These are phyloP conservation scores for Alternaria sp. DNA, from an alignment of 2,329 filamentous ascomycete genomes.

Conservation along the genomic window DNA sequence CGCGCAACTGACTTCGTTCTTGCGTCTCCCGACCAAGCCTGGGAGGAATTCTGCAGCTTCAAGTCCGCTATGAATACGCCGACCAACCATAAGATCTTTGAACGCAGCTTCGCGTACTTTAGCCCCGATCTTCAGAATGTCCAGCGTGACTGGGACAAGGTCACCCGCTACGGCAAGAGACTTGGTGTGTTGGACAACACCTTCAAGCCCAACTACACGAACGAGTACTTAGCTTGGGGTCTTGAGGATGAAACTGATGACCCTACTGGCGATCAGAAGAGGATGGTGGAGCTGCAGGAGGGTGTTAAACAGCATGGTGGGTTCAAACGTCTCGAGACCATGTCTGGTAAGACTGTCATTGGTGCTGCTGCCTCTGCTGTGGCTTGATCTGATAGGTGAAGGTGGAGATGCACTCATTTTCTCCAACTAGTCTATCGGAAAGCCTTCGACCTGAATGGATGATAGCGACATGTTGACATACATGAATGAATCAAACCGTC, in stretches of 20 bases:
- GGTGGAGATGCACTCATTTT: constrained; percentile 10
- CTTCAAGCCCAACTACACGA: constrained; percentile 79
- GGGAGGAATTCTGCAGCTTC: constrained; percentile 74
- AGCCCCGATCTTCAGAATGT: constrained; percentile 79
- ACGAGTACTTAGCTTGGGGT: constrained; percentile 72
- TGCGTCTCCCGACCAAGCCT: constrained; percentile 68
- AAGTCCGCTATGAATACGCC: constrained; percentile 74
- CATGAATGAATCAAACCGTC: background rate
- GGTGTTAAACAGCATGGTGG: constrained; percentile 72
- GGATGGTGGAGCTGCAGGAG: constrained; percentile 74
- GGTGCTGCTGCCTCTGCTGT: constrained; percentile 25
- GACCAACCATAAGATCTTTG: constrained; percentile 81
- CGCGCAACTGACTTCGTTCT: constrained; percentile 77
- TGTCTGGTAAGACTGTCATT: constrained; percentile 24
- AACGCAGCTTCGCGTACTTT: constrained; percentile 81
- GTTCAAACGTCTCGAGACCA: constrained; percentile 61
- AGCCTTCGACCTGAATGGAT: no score
- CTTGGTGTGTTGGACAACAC: constrained; percentile 70
- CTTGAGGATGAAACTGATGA: constrained; percentile 72
- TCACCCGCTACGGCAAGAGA: constrained; percentile 78
- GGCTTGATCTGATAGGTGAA: background rate
- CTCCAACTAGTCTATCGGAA: background rate
- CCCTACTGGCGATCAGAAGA: constrained; percentile 77
- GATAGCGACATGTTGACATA: background rate
- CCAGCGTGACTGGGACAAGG: constrained; percentile 77